These are phyloP conservation scores for Solanum sitiens DNA, from an alignment of 257 asterid genomes.

Conservation along the genomic window DNA sequence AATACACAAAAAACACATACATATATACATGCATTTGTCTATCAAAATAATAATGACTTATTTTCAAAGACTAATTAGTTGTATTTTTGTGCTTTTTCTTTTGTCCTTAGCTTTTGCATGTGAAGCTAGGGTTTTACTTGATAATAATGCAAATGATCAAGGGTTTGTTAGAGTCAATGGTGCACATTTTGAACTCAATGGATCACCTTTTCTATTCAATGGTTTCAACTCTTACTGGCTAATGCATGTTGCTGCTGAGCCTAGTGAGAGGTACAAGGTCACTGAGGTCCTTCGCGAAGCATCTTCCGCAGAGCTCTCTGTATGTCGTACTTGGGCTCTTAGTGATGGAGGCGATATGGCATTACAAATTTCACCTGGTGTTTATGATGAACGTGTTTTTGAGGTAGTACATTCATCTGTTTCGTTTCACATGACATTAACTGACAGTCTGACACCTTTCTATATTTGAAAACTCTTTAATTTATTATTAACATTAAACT, in stretches of 20 bases:
- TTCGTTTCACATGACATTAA: neutral
- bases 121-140: conserved; percentile 5
- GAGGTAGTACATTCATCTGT: conserved; percentile 13
- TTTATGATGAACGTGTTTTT: conserved; percentile 37
- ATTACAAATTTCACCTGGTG: conserved; percentile 30
- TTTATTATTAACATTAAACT: neutral
- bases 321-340: conserved; percentile 58
- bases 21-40: neutral
- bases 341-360: conserved; percentile 47
- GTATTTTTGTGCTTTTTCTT: neutral
- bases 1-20: too few species aligned
- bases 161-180: conserved; percentile 23
- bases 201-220: conserved; percentile 32
- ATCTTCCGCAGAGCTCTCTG: conserved; percentile 32
- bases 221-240: conserved; percentile 62
- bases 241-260: conserved; percentile 39
- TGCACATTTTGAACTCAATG: conserved; percentile 24
- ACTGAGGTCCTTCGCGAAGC: conserved; percentile 27
- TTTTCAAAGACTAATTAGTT: neutral
- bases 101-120: neutral
- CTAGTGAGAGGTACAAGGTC: conserved; percentile 29
- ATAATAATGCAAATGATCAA: neutral
- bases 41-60: neutral
- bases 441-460: conserved; percentile 7
- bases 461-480: too few species aligned